These are phyloP conservation scores for Candida saitoana DNA, from an alignment of 805 yeast genomes.

Conservation along the genomic window DNA sequence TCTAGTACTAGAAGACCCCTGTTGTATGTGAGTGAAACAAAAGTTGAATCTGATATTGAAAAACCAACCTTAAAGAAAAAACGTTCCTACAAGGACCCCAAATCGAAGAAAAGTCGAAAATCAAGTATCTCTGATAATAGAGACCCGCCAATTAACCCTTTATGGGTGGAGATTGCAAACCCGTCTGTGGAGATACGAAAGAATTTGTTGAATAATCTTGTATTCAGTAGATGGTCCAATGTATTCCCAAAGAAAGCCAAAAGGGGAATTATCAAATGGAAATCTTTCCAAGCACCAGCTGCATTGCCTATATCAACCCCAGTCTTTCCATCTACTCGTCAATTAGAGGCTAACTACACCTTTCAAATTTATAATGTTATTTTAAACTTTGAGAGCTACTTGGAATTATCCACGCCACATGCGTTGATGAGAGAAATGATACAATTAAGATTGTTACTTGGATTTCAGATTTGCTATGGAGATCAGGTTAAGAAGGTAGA, in stretches of 20 bases:
- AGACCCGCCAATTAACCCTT: constrained; percentile 6
- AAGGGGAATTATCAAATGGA: constrained; percentile 79
- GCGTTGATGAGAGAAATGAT: constrained; percentile 84
- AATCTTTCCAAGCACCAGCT: constrained; percentile 89
- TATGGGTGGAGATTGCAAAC: constrained; percentile 45
- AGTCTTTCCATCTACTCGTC: constrained; percentile 66
- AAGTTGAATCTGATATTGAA: not conserved
- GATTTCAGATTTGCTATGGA: constrained; percentile 88
- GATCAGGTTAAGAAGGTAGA: constrained; percentile 64
- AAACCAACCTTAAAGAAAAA: not conserved
- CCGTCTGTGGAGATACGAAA: constrained; percentile 68
- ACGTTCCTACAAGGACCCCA: not conserved
- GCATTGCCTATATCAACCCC: constrained; percentile 80
- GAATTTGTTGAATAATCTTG: constrained; percentile 51
- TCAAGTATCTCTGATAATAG: not conserved
- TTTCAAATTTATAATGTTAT: constrained; percentile 81
- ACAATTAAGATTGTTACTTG: constrained; percentile 72
- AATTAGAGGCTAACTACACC: constrained; percentile 68
- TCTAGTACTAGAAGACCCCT: not conserved
- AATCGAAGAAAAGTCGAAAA: not conserved
- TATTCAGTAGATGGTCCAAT: constrained; percentile 87
- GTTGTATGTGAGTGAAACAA: not conserved
- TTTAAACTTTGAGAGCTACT: constrained; percentile 54
- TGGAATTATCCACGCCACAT: constrained; percentile 45
- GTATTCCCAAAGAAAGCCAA: constrained; percentile 74